A percentile compares a stretch with the other conserved stretches of the same genome.
phyloP scores from a whole-genome alignment of 2,329 filamentous ascomycete genomes.

The Diaporthe caulivora region DNA sequence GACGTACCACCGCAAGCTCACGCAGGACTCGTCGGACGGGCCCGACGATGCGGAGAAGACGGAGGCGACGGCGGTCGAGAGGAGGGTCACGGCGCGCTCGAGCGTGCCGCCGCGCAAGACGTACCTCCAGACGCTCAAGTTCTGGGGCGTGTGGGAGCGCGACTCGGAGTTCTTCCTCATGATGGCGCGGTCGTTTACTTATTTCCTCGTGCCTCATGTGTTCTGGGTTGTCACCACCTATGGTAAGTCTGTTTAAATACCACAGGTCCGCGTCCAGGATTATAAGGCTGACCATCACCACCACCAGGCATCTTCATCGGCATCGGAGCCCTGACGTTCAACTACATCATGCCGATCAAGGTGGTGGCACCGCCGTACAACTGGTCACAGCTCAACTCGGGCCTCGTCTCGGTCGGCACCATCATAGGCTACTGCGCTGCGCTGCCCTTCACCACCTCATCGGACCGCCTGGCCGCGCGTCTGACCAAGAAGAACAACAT shows the following conservation, averaged over 20 bases:
- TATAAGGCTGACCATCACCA: neutral
- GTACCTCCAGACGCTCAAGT: slow-evolving; percentile 56
- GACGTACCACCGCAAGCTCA: slow-evolving; percentile 44
- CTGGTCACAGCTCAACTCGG: slow-evolving; percentile 59
- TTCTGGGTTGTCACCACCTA: slow-evolving; percentile 64
- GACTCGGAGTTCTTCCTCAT: slow-evolving; percentile 59
- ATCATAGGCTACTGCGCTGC: slow-evolving; percentile 53
- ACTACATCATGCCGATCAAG: slow-evolving; percentile 62
- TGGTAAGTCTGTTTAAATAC: slow-evolving; percentile 43
- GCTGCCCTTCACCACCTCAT: slow-evolving; percentile 57
- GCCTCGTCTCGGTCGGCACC: slow-evolving; percentile 58
- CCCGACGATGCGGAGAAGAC: slow-evolving; percentile 37
- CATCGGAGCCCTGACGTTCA: slow-evolving; percentile 62
- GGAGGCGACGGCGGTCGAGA: neutral
- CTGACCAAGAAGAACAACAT: slow-evolving; percentile 58
- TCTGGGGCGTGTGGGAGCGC: slow-evolving; percentile 56
- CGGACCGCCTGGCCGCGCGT: slow-evolving; percentile 57
- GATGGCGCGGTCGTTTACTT: slow-evolving; percentile 59
- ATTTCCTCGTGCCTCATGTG: slow-evolving; percentile 61
- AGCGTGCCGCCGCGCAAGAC: slow-evolving; percentile 53
- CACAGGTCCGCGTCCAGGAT: slow-evolving; percentile 17
- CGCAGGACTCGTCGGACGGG: slow-evolving; percentile 25
- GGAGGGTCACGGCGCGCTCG: neutral
- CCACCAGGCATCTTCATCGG: slow-evolving; percentile 57
- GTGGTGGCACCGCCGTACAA: slow-evolving; percentile 59